Percentiles rank a stretch among this genome's conserved stretches.
phyloP scores from a whole-genome alignment of 2,329 filamentous ascomycete genomes.

The Ampelomyces quisqualis region DNA sequence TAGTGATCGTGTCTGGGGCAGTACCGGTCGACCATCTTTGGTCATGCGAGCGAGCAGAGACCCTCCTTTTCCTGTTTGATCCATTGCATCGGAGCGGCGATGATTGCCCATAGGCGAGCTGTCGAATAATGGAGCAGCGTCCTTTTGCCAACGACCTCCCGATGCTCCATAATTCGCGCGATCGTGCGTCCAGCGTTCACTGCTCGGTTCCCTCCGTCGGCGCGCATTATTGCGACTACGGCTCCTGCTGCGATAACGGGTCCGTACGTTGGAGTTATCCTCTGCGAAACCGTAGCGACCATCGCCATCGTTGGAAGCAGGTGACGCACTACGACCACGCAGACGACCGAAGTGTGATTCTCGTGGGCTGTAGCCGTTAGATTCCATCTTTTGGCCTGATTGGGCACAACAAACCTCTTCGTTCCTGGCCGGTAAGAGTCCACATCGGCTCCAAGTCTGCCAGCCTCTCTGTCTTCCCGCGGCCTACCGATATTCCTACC shows the following conservation, averaged over 20 bases:
- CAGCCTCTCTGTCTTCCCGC: slow-evolving; percentile 10
- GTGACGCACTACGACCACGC: slow-evolving; percentile 62
- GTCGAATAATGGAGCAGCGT: slow-evolving; percentile 26
- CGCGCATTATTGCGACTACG: slow-evolving; percentile 30
- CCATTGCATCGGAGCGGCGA: slow-evolving; percentile 47
- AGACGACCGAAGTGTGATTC: slow-evolving; percentile 50
- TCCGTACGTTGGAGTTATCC: slow-evolving; percentile 47
- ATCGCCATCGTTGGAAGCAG: slow-evolving; percentile 50
- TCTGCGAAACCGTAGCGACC: slow-evolving; percentile 54
- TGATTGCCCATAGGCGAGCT: slow-evolving; percentile 48
- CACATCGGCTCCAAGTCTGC: slow-evolving; percentile 23
- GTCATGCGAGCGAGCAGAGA: slow-evolving; percentile 39
- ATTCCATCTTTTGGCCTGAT: not conserved
- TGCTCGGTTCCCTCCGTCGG: slow-evolving; percentile 26
- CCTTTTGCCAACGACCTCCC: slow-evolving; percentile 30
- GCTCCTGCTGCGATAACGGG: slow-evolving; percentile 47
- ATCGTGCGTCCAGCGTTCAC: slow-evolving; percentile 35
- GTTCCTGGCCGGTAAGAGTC: slow-evolving; percentile 37
- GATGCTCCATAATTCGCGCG: slow-evolving; percentile 27
- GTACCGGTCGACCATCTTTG: slow-evolving; percentile 35
- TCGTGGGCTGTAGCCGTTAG: slow-evolving; percentile 20
- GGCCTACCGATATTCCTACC: slow-evolving; percentile 13
- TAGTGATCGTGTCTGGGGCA: slow-evolving; percentile 26
- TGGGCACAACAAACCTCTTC: slow-evolving; percentile 19
- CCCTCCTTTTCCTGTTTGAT: slow-evolving; percentile 33